These are phyloP conservation scores for Limnanthes douglasii DNA, from an alignment of 345 rosid species.

Conservation along the genomic window DNA sequence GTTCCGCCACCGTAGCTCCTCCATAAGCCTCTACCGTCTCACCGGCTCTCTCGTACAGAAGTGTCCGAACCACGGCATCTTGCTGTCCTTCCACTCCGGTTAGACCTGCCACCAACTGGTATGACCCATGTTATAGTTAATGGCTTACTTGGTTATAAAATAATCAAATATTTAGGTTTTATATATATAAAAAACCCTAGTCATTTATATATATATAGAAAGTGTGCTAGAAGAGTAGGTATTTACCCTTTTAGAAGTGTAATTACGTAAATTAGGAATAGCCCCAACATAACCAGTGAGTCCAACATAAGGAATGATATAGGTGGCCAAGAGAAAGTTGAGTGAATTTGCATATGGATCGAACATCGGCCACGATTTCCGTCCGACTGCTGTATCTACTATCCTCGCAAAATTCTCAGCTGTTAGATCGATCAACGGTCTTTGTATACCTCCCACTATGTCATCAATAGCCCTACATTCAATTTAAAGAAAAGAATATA, in stretches of 20 bases:
- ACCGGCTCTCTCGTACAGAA: conserved; percentile 27
- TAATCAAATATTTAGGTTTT: no score
- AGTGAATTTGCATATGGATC: conserved; percentile 36
- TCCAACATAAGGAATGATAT: conserved; percentile 55
- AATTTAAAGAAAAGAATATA: no score
- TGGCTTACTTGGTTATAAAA: no score
- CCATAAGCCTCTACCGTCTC: conserved; percentile 24
- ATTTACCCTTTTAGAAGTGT: conserved; percentile 24
- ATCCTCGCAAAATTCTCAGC: conserved; percentile 21
- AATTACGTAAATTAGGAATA: conserved; percentile 28
- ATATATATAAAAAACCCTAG: no score
- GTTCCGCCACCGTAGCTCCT: conserved; percentile 25
- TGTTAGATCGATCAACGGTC: conserved; percentile 42
- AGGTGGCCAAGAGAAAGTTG: conserved; percentile 43
- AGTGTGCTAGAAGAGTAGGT: no score
- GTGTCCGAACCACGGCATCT: conserved; percentile 44
- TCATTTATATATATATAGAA: background rate
- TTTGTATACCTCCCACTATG: conserved; percentile 36
- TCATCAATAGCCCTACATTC: conserved; percentile 46
- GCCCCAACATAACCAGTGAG: conserved; percentile 55
- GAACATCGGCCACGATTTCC: conserved; percentile 33
- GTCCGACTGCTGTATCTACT: conserved; percentile 37
- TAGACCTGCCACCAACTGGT: conserved; percentile 36
- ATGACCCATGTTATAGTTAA: no score
- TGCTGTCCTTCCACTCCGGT: conserved; percentile 60